phyloP scores from a whole-genome alignment of 129 eudicot species.

The Lactuca sativa region DNA sequence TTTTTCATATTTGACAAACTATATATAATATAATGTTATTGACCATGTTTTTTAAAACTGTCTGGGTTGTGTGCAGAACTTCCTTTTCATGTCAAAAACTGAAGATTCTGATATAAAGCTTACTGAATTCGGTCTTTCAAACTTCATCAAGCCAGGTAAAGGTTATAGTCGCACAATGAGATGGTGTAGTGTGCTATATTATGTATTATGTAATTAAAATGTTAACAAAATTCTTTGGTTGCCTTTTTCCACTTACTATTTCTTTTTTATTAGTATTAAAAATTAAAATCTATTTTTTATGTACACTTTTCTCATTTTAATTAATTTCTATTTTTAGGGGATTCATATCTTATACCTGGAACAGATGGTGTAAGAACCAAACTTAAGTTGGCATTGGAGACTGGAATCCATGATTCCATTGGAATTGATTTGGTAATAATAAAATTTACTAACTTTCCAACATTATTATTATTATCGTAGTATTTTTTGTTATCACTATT shows the following conservation, averaged over 20 bases:
- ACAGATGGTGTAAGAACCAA: slow-evolving; percentile 99
- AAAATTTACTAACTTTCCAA: neutral
- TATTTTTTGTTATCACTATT: neutral
- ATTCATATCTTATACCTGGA: slow-evolving; percentile 95
- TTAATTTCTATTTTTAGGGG: slow-evolving; percentile 47
- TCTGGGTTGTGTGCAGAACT: too few species aligned
- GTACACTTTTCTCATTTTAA: neutral
- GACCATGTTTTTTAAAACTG: too few species aligned
- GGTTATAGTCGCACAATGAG: too few species aligned
- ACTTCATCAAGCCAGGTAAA: too few species aligned
- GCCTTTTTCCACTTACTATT: slow-evolving; percentile 78
- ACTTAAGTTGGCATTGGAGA: slow-evolving; percentile 91
- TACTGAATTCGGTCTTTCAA: too few species aligned
- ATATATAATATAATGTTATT: too few species aligned
- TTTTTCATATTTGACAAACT: too few species aligned
- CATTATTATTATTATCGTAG: neutral
- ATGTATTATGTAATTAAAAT: too few species aligned
- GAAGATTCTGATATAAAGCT: too few species aligned
- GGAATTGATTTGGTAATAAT: slow-evolving; percentile 94
- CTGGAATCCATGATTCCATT: slow-evolving; percentile 83
- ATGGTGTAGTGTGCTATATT: too few species aligned
- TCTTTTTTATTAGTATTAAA: neutral
- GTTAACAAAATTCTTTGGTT: slow-evolving; percentile 46
- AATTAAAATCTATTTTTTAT: neutral
- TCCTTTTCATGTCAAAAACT: too few species aligned